Evolutionary conservation across 2,329 filamentous ascomycete species (phyloP).

Genomic region (Colletotrichum echinochloae): DNA sequence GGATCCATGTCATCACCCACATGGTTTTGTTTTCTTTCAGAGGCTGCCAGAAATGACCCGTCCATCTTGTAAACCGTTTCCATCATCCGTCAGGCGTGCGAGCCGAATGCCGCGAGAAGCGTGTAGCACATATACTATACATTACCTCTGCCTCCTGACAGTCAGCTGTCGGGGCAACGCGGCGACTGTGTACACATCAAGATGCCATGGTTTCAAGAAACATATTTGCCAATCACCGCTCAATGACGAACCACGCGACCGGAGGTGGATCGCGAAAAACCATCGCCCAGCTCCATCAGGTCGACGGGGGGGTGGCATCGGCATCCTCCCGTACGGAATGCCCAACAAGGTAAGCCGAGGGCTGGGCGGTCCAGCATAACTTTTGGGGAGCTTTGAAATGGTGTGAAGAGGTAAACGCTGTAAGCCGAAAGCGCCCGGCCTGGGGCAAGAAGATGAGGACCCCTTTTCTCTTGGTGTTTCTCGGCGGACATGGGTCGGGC

Average conservation of each 20-base stretch:
- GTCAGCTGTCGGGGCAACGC: too few species aligned
- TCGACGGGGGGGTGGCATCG: not conserved
- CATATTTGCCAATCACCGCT: not conserved
- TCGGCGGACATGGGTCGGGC: constrained; percentile 32
- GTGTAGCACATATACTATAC: not conserved
- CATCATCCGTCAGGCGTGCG: too few species aligned
- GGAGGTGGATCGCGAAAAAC: constrained; percentile 16
- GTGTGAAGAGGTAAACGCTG: not conserved
- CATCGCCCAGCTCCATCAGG: constrained; percentile 28
- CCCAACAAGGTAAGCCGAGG: constrained; percentile 33
- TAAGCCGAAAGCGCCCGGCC: constrained; percentile 11
- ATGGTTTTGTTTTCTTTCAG: not conserved
- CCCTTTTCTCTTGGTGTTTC: constrained; percentile 29
- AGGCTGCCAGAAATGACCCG: not conserved
- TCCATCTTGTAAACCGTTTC: not conserved
- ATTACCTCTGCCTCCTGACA: not conserved
- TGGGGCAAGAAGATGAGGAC: constrained; percentile 3
- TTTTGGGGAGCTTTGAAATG: too few species aligned
- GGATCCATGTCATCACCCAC: not conserved
- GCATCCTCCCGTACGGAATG: constrained; percentile 36
- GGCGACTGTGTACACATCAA: too few species aligned
- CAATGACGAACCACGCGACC: not conserved
- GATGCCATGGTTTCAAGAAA: not conserved
- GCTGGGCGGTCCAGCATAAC: constrained; percentile 22
- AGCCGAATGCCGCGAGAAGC: not conserved